Base-by-base conservation (phyloP, 2,329 filamentous ascomycete species). In the Aspergillus glaucus region DNA sequence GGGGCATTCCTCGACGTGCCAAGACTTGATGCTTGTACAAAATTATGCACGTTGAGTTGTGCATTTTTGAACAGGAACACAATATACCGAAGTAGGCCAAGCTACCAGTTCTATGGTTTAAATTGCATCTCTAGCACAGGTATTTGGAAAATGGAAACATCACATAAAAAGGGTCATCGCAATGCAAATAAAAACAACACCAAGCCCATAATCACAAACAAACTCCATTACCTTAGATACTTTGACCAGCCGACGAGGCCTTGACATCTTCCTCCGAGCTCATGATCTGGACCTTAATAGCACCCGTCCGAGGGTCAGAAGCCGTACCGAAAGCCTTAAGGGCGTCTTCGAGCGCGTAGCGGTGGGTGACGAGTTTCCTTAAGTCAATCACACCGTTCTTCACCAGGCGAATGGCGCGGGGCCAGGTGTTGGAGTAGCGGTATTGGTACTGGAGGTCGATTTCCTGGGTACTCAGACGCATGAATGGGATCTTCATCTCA, bases 401-500 rank as follows among this genome's bases (percentile, higher is more conserved):
- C 34, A 97, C 79, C 55, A 97, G 75, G 43, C 91, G 81, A 58
- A 97, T 96, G 40, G 93, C 92, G 54, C 88, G 82, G 30, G 92
- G 93, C 92, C 92, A 97, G 19, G 89, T 95, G 75, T 97, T 96
- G 74, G 80, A 81, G 76, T 97, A 97, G 53, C 93, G 82, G 76
- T 97, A 97, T 75, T 97, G 92, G 71, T 96, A 93, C 74, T 95
- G 88, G 52, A 97, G 77, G 71, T 97, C 92, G 59, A 97, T 87
- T 74, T 97, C 93, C 55, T 88, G 81, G 5, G 91, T 92, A 61
- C 86, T 92, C 50, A 92, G 80, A 45, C 89, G 77, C 92, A 96
- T 96, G 70, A 97, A 97, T 24, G 92, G 92, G 55, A 97, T 86
- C 71, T 82, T 89, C 76, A 97, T 93, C 76, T 96, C 88, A 68